Percentiles rank a stretch among this genome's conserved stretches.
These are phyloP conservation scores for Penicillium paneum DNA, from an alignment of 2,329 filamentous ascomycete species.

Conservation along the genomic window DNA sequence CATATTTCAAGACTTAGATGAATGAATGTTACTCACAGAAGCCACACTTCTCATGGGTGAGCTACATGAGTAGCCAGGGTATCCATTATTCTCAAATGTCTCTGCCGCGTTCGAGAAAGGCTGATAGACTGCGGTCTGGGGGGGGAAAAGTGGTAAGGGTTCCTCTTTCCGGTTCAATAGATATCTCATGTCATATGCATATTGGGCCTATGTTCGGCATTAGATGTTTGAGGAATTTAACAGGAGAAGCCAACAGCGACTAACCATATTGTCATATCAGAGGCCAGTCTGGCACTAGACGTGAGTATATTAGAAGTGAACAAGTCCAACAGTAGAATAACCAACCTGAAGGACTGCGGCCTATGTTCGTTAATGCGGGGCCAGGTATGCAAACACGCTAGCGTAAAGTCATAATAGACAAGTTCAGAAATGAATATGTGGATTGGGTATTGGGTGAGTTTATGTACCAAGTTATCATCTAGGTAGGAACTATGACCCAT, in stretches of 20 bases:
- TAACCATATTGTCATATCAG: conserved; percentile 6
- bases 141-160: conserved; percentile 9
- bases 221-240: not conserved
- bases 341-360: not conserved
- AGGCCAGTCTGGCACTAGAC: not conserved
- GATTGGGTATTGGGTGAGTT: conserved; percentile 5
- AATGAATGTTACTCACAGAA: conserved; percentile 3
- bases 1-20: not conserved
- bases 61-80: not conserved
- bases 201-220: not conserved
- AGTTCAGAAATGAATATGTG: conserved; percentile 3
- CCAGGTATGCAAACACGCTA: not conserved
- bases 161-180: conserved; percentile 9
- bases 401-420: not conserved
- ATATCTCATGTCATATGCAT: conserved; percentile 7
- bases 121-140: not conserved
- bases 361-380: not conserved
- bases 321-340: not conserved
- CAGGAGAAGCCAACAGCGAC: not conserved
- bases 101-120: conserved; percentile 8
- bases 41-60: conserved; percentile 3
- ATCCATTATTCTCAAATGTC: conserved; percentile 8
- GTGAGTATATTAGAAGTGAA: not conserved
- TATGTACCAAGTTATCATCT: conserved; percentile 11
- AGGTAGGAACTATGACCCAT: not conserved